Base-by-base conservation (phyloP, 2,329 filamentous ascomycete species). In the Aspergillus neoniger region DNA sequence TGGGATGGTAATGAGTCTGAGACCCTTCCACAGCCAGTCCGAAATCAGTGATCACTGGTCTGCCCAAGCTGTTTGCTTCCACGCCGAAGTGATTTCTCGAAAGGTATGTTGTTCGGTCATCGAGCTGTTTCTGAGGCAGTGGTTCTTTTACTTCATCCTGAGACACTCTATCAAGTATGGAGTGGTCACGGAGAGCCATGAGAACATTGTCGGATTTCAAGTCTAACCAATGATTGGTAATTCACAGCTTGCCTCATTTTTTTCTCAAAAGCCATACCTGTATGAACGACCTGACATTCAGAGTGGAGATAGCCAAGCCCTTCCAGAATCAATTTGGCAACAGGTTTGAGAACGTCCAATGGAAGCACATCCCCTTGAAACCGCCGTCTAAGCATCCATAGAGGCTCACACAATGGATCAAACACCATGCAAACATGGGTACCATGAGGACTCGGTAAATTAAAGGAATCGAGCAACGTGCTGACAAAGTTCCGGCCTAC, bases 271-370 rank as follows among this genome's bases (percentile, higher is more conserved):
- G 5, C 9, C 0, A 32, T 54, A 54, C 75, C 76, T 51, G 78
- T 79, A 59, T 80, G 78, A 38, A 80, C 73, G 36, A 80, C 58
- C 30, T 70, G 69, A 54, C 73, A 77, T 59, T 78, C 67, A 0
- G 70, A 67, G 62, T 80, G 77, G 12, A 80, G 71, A 59, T 77
- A 80, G 30, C 75, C 71, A 6, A 80, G 73, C 15, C 74, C 73
- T 62, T 74, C 64, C 4, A 81, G 68, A 15, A 80, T 67, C 17
- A 74, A 66, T 43, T 67, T 72, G 7, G 76, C 50, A 32, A 72
- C 59, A 8, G 66, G 60, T 55, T 71, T 75, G 17, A 76, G 62
- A 38, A 73, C 67, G 21, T 66, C 64, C 23, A 67, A 61, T 41
- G 69, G 70, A 44, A 76, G 66, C 7, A 59, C 65, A 28, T 64